A percentile compares a stretch with the other conserved stretches of the same genome.
Conservation (phyloP, 2,329 filamentous ascomycete species). For the Ceratocystis papillata region DNA sequence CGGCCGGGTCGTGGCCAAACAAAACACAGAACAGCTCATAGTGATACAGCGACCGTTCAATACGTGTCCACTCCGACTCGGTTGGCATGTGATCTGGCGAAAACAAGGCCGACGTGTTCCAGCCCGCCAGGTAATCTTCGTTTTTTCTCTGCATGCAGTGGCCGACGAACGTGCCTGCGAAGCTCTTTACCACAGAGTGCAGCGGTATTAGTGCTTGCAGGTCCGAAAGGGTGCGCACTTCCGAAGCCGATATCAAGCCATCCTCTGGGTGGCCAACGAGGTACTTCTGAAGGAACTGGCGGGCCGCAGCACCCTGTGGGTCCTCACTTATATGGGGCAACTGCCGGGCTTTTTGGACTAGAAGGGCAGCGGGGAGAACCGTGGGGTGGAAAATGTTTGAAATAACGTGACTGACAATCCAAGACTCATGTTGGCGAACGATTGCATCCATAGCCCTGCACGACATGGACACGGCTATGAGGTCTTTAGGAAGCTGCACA, state of each 20-base stretch:
- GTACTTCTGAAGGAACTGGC: neutral
- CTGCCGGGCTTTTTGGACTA: constrained; percentile 18
- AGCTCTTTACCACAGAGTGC: constrained; percentile 1
- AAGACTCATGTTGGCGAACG: neutral
- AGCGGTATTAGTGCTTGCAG: constrained; percentile 6
- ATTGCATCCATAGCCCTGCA: neutral
- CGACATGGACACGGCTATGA: constrained; percentile 3
- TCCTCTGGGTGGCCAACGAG: neutral
- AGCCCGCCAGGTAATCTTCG: constrained; percentile 9
- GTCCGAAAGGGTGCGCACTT: constrained; percentile 3
- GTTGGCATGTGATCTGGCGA: neutral
- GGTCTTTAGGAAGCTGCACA: neutral
- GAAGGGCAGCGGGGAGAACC: constrained; percentile 10
- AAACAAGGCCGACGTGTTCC: constrained; percentile 16
- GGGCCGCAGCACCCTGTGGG: neutral
- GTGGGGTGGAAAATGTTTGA: neutral
- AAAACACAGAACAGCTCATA: constrained; percentile 22
- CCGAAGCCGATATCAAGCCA: neutral
- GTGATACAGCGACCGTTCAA: constrained; percentile 19
- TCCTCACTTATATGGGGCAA: neutral
- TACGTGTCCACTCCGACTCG: constrained; percentile 9
- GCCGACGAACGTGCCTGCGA: neutral
- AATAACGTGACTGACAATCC: constrained; percentile 11
- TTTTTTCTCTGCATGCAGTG: constrained; percentile 10
- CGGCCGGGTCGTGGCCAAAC: constrained; percentile 18